Conservation (phyloP, 2,329 filamentous ascomycete species). For the Aspergillus pseudoterreus region DNA sequence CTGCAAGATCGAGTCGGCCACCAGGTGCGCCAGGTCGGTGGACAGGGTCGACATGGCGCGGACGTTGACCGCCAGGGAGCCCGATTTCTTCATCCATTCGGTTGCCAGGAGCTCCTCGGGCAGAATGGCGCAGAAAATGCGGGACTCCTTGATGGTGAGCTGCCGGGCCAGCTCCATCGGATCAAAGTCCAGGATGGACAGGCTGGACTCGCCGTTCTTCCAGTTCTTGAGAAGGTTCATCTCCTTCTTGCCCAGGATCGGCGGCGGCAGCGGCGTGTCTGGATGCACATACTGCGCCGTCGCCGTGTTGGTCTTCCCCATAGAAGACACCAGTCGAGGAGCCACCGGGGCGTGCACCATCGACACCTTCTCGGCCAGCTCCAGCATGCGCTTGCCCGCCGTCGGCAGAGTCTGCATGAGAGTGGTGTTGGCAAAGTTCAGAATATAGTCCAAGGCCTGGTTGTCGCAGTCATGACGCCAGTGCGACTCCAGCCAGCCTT, state of each 20-base stretch:
- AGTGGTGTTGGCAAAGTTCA: constrained; percentile 72
- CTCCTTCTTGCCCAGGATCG: constrained; percentile 73
- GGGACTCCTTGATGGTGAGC: constrained; percentile 86
- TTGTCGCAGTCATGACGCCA: constrained; percentile 83
- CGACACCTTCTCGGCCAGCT: constrained; percentile 75
- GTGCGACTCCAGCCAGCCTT: constrained; percentile 94
- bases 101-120: constrained; percentile 88
- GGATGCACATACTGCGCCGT: constrained; percentile 66
- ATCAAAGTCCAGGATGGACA: constrained; percentile 85
- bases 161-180: constrained; percentile 87
- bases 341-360: constrained; percentile 71
- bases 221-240: constrained; percentile 67
- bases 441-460: constrained; percentile 70
- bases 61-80: constrained; percentile 78
- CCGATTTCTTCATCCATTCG: constrained; percentile 89
- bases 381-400: constrained; percentile 74
- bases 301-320: constrained; percentile 81
- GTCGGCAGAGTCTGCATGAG: constrained; percentile 67
- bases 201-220: constrained; percentile 65
- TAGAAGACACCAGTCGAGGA: constrained; percentile 76
- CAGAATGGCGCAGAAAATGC: constrained; percentile 84
- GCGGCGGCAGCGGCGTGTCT: constrained; percentile 67
- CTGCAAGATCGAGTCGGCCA: constrained; percentile 86
- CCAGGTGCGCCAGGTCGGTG: constrained; percentile 86
- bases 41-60: constrained; percentile 90